Base-by-base conservation (phyloP, 2,329 filamentous ascomycete species). In the Drechslera avenae region DNA sequence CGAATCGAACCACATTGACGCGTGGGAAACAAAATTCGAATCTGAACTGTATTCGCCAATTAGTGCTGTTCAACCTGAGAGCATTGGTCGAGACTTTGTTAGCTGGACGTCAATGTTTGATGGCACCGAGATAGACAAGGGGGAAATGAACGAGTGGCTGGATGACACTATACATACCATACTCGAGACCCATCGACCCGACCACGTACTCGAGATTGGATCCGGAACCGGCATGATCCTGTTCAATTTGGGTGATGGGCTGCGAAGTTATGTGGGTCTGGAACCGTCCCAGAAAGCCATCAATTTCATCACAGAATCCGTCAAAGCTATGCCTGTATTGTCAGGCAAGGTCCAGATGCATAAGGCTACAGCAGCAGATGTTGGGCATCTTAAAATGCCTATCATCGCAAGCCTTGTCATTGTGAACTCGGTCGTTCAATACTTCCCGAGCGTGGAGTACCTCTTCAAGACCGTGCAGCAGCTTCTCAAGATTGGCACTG, bases 101-200 rank as follows among this genome's bases (percentile, higher is more conserved):
- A 35, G 49, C 2, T 56, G 52, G 49, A 56, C 44, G 1, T 52
- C 52, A 4, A 56, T 54, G 53, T 54, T 44, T 18, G 54, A 57
- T 48, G 50, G 46, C 4, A 43, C 5, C 5, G 33, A 31, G 3
- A 57, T 57, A 4, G 33, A 43, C 19, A 57, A 42, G 39, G 21
- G 2, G 1, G 53, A 54, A n/a, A 57, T 57, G 54, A 44, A 54
- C 28, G 53, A 56, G 8, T 57, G 54, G 54, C 35, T 57, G 8
- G 37, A 51, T 26, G 54, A 54, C 5, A 54, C 54, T 2, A 57
- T 56, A 7, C 5, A 32, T 14, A 30, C 51, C 3, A 46, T 54
- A 37, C 35, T 14, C 16, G n/a, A 46, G 13, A 34, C 16, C 16
- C 12, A 28, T 12, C 37, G 19, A 28, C 31, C 31, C 13, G 33